A percentile compares a stretch with the other conserved stretches of the same genome.
Conservation (phyloP, 139 green algal species). For the Picochlorum sp. region DNA sequence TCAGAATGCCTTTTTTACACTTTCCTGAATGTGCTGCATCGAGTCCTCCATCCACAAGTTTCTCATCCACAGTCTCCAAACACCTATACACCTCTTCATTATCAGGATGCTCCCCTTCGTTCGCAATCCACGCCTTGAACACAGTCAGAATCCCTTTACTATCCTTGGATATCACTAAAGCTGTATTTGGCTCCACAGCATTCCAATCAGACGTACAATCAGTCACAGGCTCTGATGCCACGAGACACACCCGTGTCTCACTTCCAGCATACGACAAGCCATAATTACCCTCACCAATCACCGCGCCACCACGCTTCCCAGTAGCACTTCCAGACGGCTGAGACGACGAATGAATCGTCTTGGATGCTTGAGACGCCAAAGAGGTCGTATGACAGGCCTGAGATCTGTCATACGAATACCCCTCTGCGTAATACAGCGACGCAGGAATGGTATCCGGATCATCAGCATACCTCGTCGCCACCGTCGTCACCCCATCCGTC, state of each 20-base stretch:
- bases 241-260: slow-evolving; percentile 62
- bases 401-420: slow-evolving; percentile 15
- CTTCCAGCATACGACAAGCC: slow-evolving; percentile 57
- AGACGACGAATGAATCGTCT: slow-evolving; percentile 5
- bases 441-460: slow-evolving; percentile 46
- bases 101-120: slow-evolving; percentile 19
- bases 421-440: slow-evolving; percentile 84
- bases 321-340: slow-evolving; percentile 7
- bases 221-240: slow-evolving; percentile 91
- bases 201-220: slow-evolving; percentile 75
- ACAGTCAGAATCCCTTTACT: slow-evolving; percentile 74
- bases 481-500: slow-evolving; percentile 69
- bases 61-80: slow-evolving; percentile 42
- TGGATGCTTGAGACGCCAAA: slow-evolving; percentile 3
- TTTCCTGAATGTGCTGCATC: too few species aligned
- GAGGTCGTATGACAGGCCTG: background rate
- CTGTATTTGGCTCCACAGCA: slow-evolving; percentile 72
- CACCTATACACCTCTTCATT: slow-evolving; percentile 47
- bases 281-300: slow-evolving; percentile 55
- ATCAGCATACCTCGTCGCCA: slow-evolving; percentile 79
- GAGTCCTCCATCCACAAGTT: background rate
- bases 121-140: slow-evolving; percentile 43
- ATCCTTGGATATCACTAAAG: slow-evolving; percentile 64
- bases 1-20: too few species aligned
- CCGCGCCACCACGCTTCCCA: slow-evolving; percentile 6